These are phyloP conservation scores for Xylaria arbuscula DNA, from an alignment of 2,329 filamentous ascomycete genomes.

Conservation along the genomic window DNA sequence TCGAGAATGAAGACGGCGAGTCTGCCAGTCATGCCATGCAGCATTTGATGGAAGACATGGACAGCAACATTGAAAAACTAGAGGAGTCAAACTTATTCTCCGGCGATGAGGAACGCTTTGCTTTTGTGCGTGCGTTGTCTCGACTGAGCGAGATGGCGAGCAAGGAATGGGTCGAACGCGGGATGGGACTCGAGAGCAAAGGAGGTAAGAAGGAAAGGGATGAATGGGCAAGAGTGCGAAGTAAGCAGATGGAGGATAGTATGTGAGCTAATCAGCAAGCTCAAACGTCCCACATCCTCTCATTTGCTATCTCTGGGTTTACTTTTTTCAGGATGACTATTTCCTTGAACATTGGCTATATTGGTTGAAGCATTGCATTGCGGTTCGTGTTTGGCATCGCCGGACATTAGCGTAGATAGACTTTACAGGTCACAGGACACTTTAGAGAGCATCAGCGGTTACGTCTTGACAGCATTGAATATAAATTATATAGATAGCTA, in stretches of 20 bases:
- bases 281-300: not conserved
- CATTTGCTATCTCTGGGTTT: conserved; percentile 4
- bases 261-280: conserved; percentile 57
- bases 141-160: conserved; percentile 93
- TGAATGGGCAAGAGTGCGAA: conserved; percentile 72
- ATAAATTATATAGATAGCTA: not conserved
- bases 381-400: not conserved
- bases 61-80: conserved; percentile 83
- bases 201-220: conserved; percentile 75
- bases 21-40: conserved; percentile 76
- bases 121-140: conserved; percentile 89
- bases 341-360: not conserved
- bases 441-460: conserved; percentile 7
- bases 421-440: conserved; percentile 2
- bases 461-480: not conserved
- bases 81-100: conserved; percentile 89
- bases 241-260: conserved; percentile 74
- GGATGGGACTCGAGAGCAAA: conserved; percentile 71
- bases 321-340: not conserved
- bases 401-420: not conserved
- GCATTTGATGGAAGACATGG: conserved; percentile 86
- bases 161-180: conserved; percentile 92
- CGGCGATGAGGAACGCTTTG: conserved; percentile 96
- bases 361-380: conserved; percentile 17
- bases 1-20: conserved; percentile 52